Percentiles rank a stretch among this genome's conserved stretches.
These are phyloP conservation scores for Leccinum subtestaceum DNA, from an alignment of 768 basidiomycete species.

Conservation along the genomic window DNA sequence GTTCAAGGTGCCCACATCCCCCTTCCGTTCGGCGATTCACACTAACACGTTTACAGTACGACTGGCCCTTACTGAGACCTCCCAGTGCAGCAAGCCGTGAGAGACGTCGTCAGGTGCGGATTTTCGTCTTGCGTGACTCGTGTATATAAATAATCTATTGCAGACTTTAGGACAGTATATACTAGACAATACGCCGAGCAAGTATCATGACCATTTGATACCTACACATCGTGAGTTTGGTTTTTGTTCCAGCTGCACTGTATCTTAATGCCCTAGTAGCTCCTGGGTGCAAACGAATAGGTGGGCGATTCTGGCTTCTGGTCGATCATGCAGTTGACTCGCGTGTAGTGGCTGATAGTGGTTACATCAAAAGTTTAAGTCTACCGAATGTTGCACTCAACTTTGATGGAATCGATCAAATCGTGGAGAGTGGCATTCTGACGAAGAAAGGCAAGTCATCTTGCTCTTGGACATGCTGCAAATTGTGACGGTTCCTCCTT, in stretches of 20 bases:
- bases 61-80: conserved; percentile 14
- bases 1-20: conserved; percentile 35
- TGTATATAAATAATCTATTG: not conserved
- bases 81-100: conserved; percentile 12
- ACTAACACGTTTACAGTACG: conserved; percentile 13
- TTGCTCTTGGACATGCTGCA: not conserved
- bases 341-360: conserved; percentile 27
- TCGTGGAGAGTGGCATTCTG: conserved; percentile 20
- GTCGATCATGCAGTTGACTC: not conserved
- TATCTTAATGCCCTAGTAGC: conserved; percentile 30
- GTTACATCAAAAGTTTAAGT: conserved; percentile 21
- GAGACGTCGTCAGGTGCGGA: conserved; percentile 12
- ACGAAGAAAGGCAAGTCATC: conserved; percentile 21
- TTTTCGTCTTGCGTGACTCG: not conserved
- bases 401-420: conserved; percentile 23
- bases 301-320: conserved; percentile 4
- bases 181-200: conserved; percentile 44
- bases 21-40: not conserved
- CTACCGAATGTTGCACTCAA: conserved; percentile 25
- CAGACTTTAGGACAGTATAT: conserved; percentile 48
- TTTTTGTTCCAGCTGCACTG: not conserved
- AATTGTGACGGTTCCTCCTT: not conserved
- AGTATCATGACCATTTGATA: conserved; percentile 44
- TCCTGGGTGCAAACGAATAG: conserved; percentile 57
- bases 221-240: conserved; percentile 48